Base-by-base conservation (phyloP, 1,284 basidiomycete genomes). In the Cutaneotrichosporon sp. region DNA sequence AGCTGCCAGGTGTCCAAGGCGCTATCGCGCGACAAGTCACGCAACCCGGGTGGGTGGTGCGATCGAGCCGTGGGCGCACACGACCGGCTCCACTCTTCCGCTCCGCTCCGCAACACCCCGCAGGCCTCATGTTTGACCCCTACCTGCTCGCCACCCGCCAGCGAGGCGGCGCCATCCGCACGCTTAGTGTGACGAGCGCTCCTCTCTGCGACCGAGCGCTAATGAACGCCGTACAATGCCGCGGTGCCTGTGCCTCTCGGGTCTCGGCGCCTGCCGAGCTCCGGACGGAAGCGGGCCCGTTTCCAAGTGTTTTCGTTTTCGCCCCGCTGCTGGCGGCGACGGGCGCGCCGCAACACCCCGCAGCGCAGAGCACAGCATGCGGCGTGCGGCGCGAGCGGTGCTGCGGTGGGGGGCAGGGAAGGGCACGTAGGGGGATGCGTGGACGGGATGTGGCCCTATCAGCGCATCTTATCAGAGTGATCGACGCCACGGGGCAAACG, bases 381-480 rank as follows among this genome's bases (percentile, higher is more conserved):
- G n/a, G n/a, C n/a, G n/a, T n/a, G n/a, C n/a, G n/a, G n/a, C n/a
- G n/a, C n/a, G n/a, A n/a, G n/a, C n/a, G n/a, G n/a, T n/a, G n/a
- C n/a, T n/a, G n/a, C n/a, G n/a, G 18, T 42, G 38, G n/a, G n/a
- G 8, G 18, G 38, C 16, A 18, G 2, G 38, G 38, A 16, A 3
- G 7, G 18, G 18, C 38, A 42, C 16, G 38, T 2, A 5, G 5
- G 38, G 16, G 38, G 38, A 3, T 42, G 38, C 5, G 38, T 42
- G 38, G n/a, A n/a, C 18, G 38, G 38, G 18, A 8, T 7, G 11
- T 42, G 18, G 38, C 38, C 38, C 38, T 42, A 42, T 42, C 38
- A 42, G 38, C n/a, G n/a, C 38, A 42, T 42, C 38, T 42, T 42
- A 42, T 42, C 38, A 42, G 38, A 42, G 38, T 42, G 38, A 42